Base-by-base conservation (phyloP, 495 filamentous ascomycete genomes). In the Paragyromitra xinjiangensis region DNA sequence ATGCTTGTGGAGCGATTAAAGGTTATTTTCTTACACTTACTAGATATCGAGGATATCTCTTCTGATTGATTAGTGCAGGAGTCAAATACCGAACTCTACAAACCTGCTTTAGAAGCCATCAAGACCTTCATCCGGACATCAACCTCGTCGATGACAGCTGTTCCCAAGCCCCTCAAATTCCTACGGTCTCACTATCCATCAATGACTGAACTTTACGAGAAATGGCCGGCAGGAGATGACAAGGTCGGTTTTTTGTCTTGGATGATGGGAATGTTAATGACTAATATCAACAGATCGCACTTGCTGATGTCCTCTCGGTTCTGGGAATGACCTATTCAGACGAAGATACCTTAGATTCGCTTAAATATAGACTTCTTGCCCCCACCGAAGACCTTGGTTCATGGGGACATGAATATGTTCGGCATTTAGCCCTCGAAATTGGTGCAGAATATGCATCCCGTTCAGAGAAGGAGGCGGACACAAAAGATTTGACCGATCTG, bases 291-390 rank as follows among this genome's bases (percentile, higher is more conserved):
- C 71, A 92, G 90, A 88, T 91, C 79, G 93, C 93, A 7, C 85
- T 99, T 71, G 96, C 95, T 50, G 96, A 99, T 86, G 94, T 95
- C 80, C 87, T 99, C 16, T 98, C 95, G 6, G 95, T 99, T 24
- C 92, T 99, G 68, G 95, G 95, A 75, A 99, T 99, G 95, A 99
- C 96, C 50, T 97, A 94, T 84, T 95, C 95, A 65, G 95, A 98
- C 79, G 96, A 98, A 84, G 92, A 96, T 81, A 92, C 94, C 82
- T 88, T 95, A 80, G 96, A 98, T 84, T 96, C 95, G 45, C 88
- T 99, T 74, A 98, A 96, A 84, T 99, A 95, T 85, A 90, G 95
- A 78, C 88, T 99, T 19, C 88, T 97, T 42, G 90, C 94, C 34
- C 94, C 94, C 55, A 93, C 94, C 14, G 87, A 93, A 80, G 95